Evolutionary conservation across 805 yeast genomes (phyloP), one percentile per base, ranked within the genome.

Genomic region (Candida loeiensis): DNA sequence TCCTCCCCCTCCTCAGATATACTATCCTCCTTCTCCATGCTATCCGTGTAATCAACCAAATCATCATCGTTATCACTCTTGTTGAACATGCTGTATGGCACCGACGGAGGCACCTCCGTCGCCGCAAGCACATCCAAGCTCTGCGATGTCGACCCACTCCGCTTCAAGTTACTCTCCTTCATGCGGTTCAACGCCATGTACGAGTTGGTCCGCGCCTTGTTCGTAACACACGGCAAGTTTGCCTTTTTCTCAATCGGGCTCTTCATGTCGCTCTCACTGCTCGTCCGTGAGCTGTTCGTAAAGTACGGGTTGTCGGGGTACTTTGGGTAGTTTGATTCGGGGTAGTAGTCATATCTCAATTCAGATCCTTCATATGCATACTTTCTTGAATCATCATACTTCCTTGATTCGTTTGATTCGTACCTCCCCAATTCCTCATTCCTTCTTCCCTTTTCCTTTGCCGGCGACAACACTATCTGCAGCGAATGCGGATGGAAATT

Each of bases 181-280:
- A 67, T 48, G 22, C 69, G 41, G 43, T 64, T 66, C 41, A 69
- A 55, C 1, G 72, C 73, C 40, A 67, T 56, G 35, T 51, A 62
- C 1, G 73, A 66, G 46, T 53, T 64, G n/a, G 55, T 49, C n/a
- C 56, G 41, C 4, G 49, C 56, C 11, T 51, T 44, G 2, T 47
- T 49, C 7, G 68, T 59, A 9, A 53, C 31, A 16, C 53, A 54
- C 0, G 74, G 74, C 31, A 66, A 53, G 35, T 63, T 62, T 1
- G 72, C 60, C 25, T 60, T 59, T 31, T 57, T 34, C 26, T 25
- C 31, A 13, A 58, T 14, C 6, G 24, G 24, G 9, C 13, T 29
- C 20, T 15, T 18, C 2, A 11, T 6, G 47, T 45, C 12, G 42
- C 37, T 7, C 27, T 14, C 13, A 7, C 22, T 25, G 6, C 31